Conservation (phyloP, 768 basidiomycete genomes). For the Mycena galericulata region DNA sequence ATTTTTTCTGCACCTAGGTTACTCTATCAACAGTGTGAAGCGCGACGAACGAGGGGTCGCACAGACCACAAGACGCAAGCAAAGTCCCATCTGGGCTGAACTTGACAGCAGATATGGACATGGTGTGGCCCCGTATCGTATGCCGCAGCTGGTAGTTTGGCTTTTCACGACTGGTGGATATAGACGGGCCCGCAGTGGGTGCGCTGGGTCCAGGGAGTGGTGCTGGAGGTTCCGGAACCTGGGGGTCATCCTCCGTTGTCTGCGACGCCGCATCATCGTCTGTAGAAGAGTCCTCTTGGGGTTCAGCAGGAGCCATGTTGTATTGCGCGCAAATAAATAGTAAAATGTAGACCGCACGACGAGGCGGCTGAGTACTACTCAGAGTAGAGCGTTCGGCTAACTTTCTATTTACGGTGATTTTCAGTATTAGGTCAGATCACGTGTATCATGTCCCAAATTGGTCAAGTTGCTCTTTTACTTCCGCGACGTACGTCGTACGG, state of each 20-base stretch:
- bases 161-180: slow-evolving; percentile 53
- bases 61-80: slow-evolving; percentile 89
- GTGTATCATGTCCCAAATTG: too few species aligned
- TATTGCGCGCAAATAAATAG: background rate
- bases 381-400: too few species aligned
- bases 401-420: too few species aligned
- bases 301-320: slow-evolving; percentile 42
- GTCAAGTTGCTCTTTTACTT: too few species aligned
- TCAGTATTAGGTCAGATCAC: too few species aligned
- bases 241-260: slow-evolving; percentile 88
- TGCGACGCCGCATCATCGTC: slow-evolving; percentile 80
- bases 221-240: slow-evolving; percentile 72
- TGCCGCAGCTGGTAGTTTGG: slow-evolving; percentile 81
- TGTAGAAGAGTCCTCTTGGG: slow-evolving; percentile 65
- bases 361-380: too few species aligned
- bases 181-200: slow-evolving; percentile 41
- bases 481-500: too few species aligned
- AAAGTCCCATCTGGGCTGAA: slow-evolving; percentile 91
- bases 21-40: slow-evolving; percentile 29
- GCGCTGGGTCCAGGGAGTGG: slow-evolving; percentile 51
- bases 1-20: slow-evolving; percentile 76
- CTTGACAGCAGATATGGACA: slow-evolving; percentile 89
- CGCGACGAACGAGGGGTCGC: slow-evolving; percentile 16
- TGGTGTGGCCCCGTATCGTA: slow-evolving; percentile 80
- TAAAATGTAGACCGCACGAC: background rate